Evolutionary conservation across 2,329 filamentous ascomycete genomes (phyloP).

Genomic region (Fonsecaea erecta): DNA sequence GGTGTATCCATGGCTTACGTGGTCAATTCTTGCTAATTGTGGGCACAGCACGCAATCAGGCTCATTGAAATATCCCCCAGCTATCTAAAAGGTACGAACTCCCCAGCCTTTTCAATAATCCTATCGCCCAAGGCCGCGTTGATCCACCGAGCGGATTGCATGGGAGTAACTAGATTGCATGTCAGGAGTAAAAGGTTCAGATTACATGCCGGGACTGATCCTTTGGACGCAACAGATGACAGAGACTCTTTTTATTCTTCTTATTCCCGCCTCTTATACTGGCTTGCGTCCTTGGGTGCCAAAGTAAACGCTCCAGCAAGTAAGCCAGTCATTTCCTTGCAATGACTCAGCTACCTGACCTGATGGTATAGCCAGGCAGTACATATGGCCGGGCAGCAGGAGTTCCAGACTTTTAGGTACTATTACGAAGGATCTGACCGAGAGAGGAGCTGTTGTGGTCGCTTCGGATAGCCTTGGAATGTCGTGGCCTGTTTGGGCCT

Average conservation of each 20-base stretch:
- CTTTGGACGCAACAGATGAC: background rate
- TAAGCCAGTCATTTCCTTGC: background rate
- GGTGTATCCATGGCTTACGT: background rate
- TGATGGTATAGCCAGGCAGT: background rate
- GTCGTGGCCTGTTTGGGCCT: accelerated
- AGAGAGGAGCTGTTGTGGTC: background rate
- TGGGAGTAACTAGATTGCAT: background rate
- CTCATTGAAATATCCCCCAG: background rate
- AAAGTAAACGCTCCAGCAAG: background rate
- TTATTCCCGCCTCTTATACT: background rate
- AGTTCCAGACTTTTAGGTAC: background rate
- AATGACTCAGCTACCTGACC: background rate
- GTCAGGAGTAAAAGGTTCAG: background rate
- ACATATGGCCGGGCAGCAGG: background rate
- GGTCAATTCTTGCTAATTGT: background rate
- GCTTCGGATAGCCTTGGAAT: background rate
- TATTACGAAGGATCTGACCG: background rate
- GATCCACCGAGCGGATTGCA: background rate
- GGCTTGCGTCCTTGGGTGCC: background rate
- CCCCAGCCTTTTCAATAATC: background rate
- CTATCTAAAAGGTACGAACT: background rate
- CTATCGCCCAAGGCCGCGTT: background rate
- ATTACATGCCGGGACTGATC: background rate
- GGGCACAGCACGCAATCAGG: background rate
- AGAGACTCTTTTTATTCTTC: background rate